phyloP scores from a whole-genome alignment of 148 eudicot genomes.

The Chenopodium suecicum region DNA sequence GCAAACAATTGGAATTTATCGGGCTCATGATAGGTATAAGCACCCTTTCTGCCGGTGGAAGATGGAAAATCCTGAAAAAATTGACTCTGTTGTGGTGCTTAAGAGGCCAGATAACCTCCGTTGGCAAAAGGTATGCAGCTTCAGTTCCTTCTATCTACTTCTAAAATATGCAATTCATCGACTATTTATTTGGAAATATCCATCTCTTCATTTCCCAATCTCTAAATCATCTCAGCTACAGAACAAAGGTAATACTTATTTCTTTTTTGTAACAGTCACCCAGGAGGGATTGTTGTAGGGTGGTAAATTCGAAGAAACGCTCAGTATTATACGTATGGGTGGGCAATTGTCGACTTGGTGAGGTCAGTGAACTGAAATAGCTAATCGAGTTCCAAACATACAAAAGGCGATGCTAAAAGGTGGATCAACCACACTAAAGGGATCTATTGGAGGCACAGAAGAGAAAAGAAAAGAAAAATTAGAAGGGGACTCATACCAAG shows the following conservation, averaged over 20 bases:
- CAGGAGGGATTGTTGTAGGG: conserved; percentile 41
- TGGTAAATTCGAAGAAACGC: conserved; percentile 24
- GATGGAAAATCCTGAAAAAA: conserved; percentile 29
- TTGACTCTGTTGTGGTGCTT: conserved; percentile 32
- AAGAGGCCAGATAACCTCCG: conserved; percentile 30
- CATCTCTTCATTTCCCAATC: background rate
- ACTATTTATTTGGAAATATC: background rate
- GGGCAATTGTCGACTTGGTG: conserved; percentile 46
- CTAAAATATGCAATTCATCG: background rate
- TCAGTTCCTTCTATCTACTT: background rate
- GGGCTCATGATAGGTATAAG: conserved; percentile 30
- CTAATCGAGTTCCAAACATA: conserved; percentile 1
- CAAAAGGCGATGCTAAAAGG: background rate
- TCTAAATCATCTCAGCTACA: background rate
- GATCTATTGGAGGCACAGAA: conserved; percentile 7
- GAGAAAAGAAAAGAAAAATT: background rate
- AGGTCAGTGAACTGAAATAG: conserved; percentile 44
- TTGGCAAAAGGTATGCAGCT: conserved; percentile 29
- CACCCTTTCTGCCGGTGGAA: conserved; percentile 40
- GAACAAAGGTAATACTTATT: background rate
- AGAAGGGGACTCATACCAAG: background rate
- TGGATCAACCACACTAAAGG: background rate
- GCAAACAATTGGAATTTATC: conserved; percentile 54
- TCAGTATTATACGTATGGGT: conserved; percentile 48
- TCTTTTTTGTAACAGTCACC: conserved; percentile 29